Evolutionary conservation across 345 rosid genomes (phyloP).

Genomic region (Pelargonium nanum): DNA sequence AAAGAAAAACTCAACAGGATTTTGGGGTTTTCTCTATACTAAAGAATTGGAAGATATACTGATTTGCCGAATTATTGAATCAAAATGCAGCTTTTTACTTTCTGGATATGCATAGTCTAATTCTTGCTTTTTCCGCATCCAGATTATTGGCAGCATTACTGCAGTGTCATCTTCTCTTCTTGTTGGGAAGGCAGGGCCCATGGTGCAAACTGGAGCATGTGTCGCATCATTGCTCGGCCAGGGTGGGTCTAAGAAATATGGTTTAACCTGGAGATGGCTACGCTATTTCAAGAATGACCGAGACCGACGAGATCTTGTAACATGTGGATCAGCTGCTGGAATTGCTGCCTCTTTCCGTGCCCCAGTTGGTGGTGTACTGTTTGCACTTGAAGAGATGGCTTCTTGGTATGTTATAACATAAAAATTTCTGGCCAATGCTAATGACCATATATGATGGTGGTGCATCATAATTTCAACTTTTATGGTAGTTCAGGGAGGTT

Average conservation of each 20-base stretch:
- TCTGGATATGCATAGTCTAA: background rate
- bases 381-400: slow-evolving; percentile 93
- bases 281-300: slow-evolving; percentile 71
- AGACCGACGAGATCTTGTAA: slow-evolving; percentile 82
- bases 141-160: slow-evolving; percentile 77
- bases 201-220: slow-evolving; percentile 95
- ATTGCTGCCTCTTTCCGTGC: slow-evolving; percentile 88
- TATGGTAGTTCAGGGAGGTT: too few species aligned
- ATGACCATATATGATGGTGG: background rate
- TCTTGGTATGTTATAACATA: slow-evolving; percentile 48
- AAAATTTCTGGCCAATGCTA: background rate
- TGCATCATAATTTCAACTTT: too few species aligned
- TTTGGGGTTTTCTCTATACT: too few species aligned
- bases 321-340: slow-evolving; percentile 96
- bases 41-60: too few species aligned
- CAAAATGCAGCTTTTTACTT: too few species aligned
- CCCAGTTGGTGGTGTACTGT: slow-evolving; percentile 86
- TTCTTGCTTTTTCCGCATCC: slow-evolving; percentile 13
- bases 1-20: too few species aligned
- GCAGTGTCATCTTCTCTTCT: slow-evolving; percentile 85
- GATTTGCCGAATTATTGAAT: too few species aligned
- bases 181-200: slow-evolving; percentile 94
- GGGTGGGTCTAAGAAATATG: slow-evolving; percentile 74
- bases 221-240: slow-evolving; percentile 78
- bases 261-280: slow-evolving; percentile 75